Percentiles rank a stretch among this genome's conserved stretches.
phyloP scores from a whole-genome alignment of 2,329 filamentous ascomycete species.

The Nectriaceae sp. region DNA sequence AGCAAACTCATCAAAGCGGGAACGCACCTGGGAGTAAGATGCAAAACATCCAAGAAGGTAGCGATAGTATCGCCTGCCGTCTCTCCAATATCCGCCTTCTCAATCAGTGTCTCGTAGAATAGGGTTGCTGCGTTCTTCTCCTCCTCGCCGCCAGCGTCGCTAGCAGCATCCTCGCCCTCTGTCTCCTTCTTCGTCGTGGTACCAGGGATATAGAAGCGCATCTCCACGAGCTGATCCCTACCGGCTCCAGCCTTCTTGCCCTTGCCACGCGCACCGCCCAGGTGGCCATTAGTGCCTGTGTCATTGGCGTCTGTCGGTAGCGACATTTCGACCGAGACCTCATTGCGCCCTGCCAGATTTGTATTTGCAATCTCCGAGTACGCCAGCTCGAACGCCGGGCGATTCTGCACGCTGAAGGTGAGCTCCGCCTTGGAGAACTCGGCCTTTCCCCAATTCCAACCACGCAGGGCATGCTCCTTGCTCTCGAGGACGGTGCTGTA shows the following conservation, averaged over 20 bases:
- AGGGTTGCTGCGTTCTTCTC: constrained; percentile 94
- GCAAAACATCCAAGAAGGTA: constrained; percentile 93
- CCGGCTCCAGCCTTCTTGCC: constrained; percentile 90
- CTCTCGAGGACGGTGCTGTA: constrained; percentile 92
- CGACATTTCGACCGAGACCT: constrained; percentile 94
- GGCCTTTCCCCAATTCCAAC: constrained; percentile 99
- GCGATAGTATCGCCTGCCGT: constrained; percentile 98
- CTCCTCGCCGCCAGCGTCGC: constrained; percentile 54
- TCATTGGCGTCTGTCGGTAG: constrained; percentile 71
- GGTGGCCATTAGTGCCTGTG: constrained; percentile 70
- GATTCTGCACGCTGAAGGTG: constrained; percentile 94
- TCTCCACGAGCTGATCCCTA: constrained; percentile 92
- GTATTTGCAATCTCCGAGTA: constrained; percentile 98
- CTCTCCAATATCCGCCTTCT: constrained; percentile 98
- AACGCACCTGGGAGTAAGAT: constrained; percentile 84
- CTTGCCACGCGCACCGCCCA: constrained; percentile 72
- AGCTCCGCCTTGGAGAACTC: constrained; percentile 96
- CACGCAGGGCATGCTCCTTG: constrained; percentile 90
- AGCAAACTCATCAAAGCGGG: not conserved
- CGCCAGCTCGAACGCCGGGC: constrained; percentile 93
- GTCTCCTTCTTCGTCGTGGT: constrained; percentile 76
- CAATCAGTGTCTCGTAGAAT: constrained; percentile 98
- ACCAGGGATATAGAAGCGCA: constrained; percentile 98
- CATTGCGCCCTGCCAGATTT: constrained; percentile 95
- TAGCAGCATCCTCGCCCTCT: constrained; percentile 70